These are phyloP conservation scores for Wickerhamiella australiensis DNA, from an alignment of 805 yeast genomes.

Conservation along the genomic window DNA sequence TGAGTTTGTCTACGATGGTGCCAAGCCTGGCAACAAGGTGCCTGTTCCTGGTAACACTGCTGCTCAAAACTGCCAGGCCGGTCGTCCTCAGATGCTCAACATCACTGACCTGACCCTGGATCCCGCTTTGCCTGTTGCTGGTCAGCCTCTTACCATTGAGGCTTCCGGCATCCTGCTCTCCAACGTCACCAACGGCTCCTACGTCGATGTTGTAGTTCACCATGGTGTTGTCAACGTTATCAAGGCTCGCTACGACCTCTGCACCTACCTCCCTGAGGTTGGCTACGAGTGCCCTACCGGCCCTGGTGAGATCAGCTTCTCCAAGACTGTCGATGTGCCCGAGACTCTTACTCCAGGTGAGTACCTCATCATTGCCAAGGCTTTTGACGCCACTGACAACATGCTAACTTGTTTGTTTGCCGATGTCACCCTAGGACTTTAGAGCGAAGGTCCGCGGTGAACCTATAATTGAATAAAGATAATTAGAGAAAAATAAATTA, in stretches of 20 bases:
- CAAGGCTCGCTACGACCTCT: conserved; percentile 79
- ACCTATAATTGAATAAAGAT: background rate
- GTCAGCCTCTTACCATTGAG: conserved; percentile 63
- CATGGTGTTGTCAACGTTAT: conserved; percentile 83
- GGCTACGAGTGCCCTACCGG: conserved; percentile 75
- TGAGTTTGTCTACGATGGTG: conserved; percentile 4
- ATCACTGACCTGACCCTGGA: conserved; percentile 46
- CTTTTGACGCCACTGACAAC: conserved; percentile 72
- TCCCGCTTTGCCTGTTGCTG: conserved; percentile 86
- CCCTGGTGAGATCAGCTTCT: conserved; percentile 53
- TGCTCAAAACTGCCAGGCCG: conserved; percentile 1
- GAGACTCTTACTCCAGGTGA: conserved; percentile 90
- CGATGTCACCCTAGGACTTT: conserved; percentile 32
- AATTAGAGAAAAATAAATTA: background rate
- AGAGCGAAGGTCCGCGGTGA: too few species aligned
- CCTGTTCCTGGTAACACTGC: conserved; percentile 11
- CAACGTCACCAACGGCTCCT: conserved; percentile 69
- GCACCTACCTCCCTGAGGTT: conserved; percentile 75
- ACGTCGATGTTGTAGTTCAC: conserved; percentile 85
- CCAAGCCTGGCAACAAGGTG: conserved; percentile 4
- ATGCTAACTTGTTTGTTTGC: conserved; percentile 66
- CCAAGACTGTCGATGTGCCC: conserved; percentile 73
- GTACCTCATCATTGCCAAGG: conserved; percentile 76
- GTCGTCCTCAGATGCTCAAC: conserved; percentile 44
- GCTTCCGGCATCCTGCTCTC: conserved; percentile 55